These are phyloP conservation scores for Wilcoxina mikolae DNA, from an alignment of 495 filamentous ascomycete genomes.

Conservation along the genomic window DNA sequence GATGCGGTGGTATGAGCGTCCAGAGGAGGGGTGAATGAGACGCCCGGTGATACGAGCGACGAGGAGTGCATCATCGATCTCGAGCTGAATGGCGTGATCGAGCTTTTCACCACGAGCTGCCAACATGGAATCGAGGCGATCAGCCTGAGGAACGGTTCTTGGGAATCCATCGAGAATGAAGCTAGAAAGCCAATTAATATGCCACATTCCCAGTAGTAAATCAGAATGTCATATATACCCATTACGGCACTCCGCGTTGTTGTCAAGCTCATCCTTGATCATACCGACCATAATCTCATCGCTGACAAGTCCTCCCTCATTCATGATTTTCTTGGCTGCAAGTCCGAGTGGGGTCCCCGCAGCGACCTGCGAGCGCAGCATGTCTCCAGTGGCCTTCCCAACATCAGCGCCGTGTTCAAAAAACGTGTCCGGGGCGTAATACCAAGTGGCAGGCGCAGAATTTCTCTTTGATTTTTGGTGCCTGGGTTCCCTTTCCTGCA, in stretches of 20 bases:
- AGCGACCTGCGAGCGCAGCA: constrained; percentile 95
- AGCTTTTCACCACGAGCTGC: constrained; percentile 54
- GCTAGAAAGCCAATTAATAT: constrained; percentile 34
- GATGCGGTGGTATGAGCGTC: constrained; percentile 89
- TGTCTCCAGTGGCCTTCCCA: constrained; percentile 85
- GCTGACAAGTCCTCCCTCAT: constrained; percentile 89
- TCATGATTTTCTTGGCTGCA: constrained; percentile 99
- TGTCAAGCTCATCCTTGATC: constrained; percentile 93
- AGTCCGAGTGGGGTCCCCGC: constrained; percentile 90
- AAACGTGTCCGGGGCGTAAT: constrained; percentile 21
- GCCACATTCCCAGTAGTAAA: background rate
- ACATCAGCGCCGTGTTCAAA: constrained; percentile 7
- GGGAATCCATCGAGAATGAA: constrained; percentile 99
- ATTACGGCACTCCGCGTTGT: constrained; percentile 88
- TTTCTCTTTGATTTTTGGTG: constrained; percentile 92
- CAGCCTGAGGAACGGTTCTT: constrained; percentile 85
- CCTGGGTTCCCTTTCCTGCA: constrained; percentile 96
- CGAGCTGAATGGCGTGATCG: constrained; percentile 85
- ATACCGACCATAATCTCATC: constrained; percentile 99
- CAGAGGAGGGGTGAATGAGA: constrained; percentile 83
- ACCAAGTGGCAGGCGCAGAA: constrained; percentile 94
- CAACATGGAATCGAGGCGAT: constrained; percentile 90
- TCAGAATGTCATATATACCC: constrained; percentile 44
- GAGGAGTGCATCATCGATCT: constrained; percentile 88
- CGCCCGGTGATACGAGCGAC: constrained; percentile 95